Evolutionary conservation across 2,329 filamentous ascomycete species (phyloP).

Genomic region (Trichoderma sp.): DNA sequence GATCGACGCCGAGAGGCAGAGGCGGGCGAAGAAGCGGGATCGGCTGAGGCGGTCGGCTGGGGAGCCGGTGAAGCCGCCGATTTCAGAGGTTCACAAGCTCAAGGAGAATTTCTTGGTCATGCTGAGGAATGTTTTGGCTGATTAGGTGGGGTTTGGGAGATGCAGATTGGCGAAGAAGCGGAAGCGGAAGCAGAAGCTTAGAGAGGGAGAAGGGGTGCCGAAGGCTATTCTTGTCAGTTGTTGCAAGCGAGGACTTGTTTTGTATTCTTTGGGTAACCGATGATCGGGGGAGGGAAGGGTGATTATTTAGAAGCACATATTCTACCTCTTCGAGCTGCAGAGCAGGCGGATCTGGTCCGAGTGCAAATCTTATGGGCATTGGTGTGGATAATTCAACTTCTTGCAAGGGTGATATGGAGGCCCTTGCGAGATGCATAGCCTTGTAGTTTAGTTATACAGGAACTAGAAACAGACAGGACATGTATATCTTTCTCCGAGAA

Average conservation of each 20-base stretch:
- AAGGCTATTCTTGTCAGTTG: no score
- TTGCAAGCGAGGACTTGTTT: no score
- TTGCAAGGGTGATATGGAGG: background rate
- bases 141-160: slow-evolving; percentile 48
- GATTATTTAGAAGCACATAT: background rate
- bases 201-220: no score
- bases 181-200: background rate
- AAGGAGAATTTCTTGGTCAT: slow-evolving; percentile 79
- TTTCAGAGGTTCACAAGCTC: slow-evolving; percentile 79
- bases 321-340: background rate
- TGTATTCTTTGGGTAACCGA: no score
- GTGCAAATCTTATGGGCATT: no score
- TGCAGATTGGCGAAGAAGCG: background rate
- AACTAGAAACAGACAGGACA: background rate
- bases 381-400: background rate
- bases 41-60: slow-evolving; percentile 77
- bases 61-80: slow-evolving; percentile 77
- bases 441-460: background rate
- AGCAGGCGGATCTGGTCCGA: background rate
- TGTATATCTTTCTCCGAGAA: background rate
- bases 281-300: no score
- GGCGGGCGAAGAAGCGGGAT: slow-evolving; percentile 76
- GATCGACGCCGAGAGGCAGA: slow-evolving; percentile 80
- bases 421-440: background rate
- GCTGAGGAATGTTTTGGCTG: slow-evolving; percentile 78